A percentile compares a stretch with the other conserved stretches of the same genome.
These are phyloP conservation scores for Ceratobasidium sp. DNA, from an alignment of 1,284 basidiomycete genomes.

Conservation along the genomic window DNA sequence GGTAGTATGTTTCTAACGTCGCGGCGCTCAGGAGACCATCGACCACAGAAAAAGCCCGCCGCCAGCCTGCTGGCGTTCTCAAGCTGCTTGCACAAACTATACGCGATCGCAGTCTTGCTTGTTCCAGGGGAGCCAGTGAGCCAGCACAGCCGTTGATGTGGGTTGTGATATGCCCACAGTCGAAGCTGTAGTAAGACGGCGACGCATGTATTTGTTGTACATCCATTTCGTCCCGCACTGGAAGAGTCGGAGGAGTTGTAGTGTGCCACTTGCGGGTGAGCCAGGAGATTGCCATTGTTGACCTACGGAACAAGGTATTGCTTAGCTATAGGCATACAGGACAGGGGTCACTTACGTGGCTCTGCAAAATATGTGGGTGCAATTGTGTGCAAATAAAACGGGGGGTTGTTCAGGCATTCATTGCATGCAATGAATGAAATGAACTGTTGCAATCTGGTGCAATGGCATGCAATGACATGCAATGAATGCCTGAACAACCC, in stretches of 20 bases:
- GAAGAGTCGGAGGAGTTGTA: neutral
- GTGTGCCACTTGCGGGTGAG: too few relatives aligned
- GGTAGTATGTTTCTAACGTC: neutral
- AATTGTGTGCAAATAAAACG: too few relatives aligned
- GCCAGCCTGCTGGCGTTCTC: neutral
- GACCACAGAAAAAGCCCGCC: slow-evolving; percentile 1
- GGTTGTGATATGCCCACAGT: neutral
- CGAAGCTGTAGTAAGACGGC: neutral
- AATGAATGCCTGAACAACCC: too few relatives aligned
- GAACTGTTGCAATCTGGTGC: too few relatives aligned
- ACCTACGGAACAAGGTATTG: neutral
- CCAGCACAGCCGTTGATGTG: neutral
- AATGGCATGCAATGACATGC: too few relatives aligned
- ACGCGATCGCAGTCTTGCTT: too few relatives aligned
- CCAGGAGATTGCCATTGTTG: neutral
- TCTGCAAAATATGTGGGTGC: too few relatives aligned
- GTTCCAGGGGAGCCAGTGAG: too few relatives aligned
- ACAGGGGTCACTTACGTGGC: neutral
- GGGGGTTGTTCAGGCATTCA: too few relatives aligned
- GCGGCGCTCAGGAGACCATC: neutral
- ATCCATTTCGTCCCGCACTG: neutral
- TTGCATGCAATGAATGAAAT: too few relatives aligned
- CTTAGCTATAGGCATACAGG: too few relatives aligned
- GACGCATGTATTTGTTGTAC: neutral
- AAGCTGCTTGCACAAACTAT: neutral